Evolutionary conservation across 345 rosid genomes (phyloP), one percentile per base, ranked within the genome.

Genomic region (Eucalyptus erythrocorys): DNA sequence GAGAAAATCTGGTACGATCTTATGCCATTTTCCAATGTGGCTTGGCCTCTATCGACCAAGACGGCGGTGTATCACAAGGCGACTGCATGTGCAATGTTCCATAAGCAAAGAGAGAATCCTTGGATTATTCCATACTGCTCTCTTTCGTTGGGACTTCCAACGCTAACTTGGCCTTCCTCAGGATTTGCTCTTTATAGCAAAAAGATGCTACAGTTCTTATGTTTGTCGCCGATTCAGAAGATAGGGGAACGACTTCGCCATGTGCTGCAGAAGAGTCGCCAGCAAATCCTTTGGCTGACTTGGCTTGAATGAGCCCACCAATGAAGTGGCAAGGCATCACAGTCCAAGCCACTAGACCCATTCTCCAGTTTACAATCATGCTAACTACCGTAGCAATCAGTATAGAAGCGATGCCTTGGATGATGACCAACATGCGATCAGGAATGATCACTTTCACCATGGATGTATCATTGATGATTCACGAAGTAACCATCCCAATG

Each of bases 241-340:
- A 88, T 80, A 94, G 95, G 68, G 93, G 88, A n/a, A 94, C 92
- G 48, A 93, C 89, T 86, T 94, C 90, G 12, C 68, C 40, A 87
- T 95, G 95, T 48, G 92, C 91, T 32, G 93, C 92, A 51, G 95
- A 93, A 47, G 94, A 94, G 88, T 94, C 95, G 5, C 94, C 92
- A 5, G 95, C 88, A 86, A 95, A 95, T 57, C 96, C 97, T 92
- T 92, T 92, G 86, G 96, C 95, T 30, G 93, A 93, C 57, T 91
- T 95, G 90, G 95, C 95, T 89, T 94, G 96, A 89, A 95, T 92
- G 34, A 94, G 90, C 86, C 96, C 97, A 30, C 97, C 96, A 42
- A 95, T 93, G 93, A 95, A 95, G 91, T 95, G 96, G 91, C 96
- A 94, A 47, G 97, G 97, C 97, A 95, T 95, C 89, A 95, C 96